Base-by-base conservation (phyloP, 257 asterid species). In the Fraxinus excelsior region DNA sequence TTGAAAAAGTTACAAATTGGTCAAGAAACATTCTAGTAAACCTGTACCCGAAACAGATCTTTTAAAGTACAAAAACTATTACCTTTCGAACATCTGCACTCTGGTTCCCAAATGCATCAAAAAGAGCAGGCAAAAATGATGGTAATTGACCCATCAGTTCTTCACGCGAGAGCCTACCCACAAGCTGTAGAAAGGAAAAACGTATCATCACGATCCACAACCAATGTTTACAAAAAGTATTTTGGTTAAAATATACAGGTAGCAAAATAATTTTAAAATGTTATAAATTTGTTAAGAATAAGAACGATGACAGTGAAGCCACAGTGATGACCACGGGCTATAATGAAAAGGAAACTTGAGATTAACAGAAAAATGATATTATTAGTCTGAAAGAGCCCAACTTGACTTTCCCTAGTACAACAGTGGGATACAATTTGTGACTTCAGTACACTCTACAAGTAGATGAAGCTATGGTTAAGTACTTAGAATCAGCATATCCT, bases 81-180 rank as follows among this genome's bases (percentile, higher is more conserved):
- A 95, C 99, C 99, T 95, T 95, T 72, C 98, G 99, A 76, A 95
- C 99, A 85, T 95, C 99, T 38, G 99, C 98, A 84, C 99, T 95
- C 91, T 91, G 98, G 87, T 86, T 95, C 75, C 98, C 94, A 82
- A 95, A 95, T 62, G 99, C 97, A 83, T 93, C 98, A 85, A 93
- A 95, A 69, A 95, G 94, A 38, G 98, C 96, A 67, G 98, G 99
- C 82, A 95, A 88, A 86, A 95, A 95, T 19, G 97, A 86, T 58
- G 96, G 92, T 64, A 95, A 83, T n/a, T 95, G 96, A 74, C 89
- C 71, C 96, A 90, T 90, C 80, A 95, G 85, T 73, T 93, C 99
- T 85, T 93, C 98, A 78, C 89, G 97, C 21, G 99, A 87, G 74
- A 95, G 94, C 86, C 97, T 90, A 37, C 96, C 98, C 49, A 95